A percentile compares a stretch with the other conserved stretches of the same genome.
Evolutionary conservation across 805 yeast species (phyloP).

Genomic region (Jamesozyma lodderae): DNA sequence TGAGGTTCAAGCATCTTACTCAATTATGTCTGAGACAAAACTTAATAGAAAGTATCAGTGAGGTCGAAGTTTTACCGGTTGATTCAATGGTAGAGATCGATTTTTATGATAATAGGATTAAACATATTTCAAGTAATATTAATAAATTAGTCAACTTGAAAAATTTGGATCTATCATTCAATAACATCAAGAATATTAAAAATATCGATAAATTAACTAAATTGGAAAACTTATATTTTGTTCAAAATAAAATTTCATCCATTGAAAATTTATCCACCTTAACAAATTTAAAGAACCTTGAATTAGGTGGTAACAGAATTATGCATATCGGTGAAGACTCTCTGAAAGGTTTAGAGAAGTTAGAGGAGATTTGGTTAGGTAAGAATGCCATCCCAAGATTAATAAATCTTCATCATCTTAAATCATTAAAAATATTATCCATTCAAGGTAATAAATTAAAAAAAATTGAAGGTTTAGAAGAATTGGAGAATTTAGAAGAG

Average conservation of each 20-base stretch:
- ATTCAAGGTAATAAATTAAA: constrained; percentile 80
- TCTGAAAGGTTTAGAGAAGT: constrained; percentile 42
- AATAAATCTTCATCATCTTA: constrained; percentile 50
- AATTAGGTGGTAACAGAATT: constrained; percentile 80
- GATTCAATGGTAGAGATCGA: constrained; percentile 68
- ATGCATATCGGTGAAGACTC: constrained; percentile 35
- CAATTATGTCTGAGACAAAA: constrained; percentile 75
- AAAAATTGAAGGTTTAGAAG: constrained; percentile 73
- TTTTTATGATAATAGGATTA: constrained; percentile 83
- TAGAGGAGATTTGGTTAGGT: constrained; percentile 86
- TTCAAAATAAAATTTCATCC: constrained; percentile 74
- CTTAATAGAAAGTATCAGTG: constrained; percentile 62
- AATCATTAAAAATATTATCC: constrained; percentile 64
- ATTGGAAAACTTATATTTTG: constrained; percentile 67
- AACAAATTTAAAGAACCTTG: constrained; percentile 54
- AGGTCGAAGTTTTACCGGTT: constrained; percentile 50
- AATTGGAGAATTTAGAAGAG: constrained; percentile 66
- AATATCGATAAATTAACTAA: constrained; percentile 56
- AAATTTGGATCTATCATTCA: constrained; percentile 76
- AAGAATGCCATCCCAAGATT: constrained; percentile 66
- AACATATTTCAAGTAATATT: constrained; percentile 69
- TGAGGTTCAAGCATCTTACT: constrained; percentile 48
- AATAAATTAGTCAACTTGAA: constrained; percentile 48
- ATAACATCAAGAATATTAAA: constrained; percentile 77
- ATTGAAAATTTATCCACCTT: constrained; percentile 60